Evolutionary conservation across 2,329 filamentous ascomycete genomes (phyloP).

Genomic region (Alternaria triticimaculans): DNA sequence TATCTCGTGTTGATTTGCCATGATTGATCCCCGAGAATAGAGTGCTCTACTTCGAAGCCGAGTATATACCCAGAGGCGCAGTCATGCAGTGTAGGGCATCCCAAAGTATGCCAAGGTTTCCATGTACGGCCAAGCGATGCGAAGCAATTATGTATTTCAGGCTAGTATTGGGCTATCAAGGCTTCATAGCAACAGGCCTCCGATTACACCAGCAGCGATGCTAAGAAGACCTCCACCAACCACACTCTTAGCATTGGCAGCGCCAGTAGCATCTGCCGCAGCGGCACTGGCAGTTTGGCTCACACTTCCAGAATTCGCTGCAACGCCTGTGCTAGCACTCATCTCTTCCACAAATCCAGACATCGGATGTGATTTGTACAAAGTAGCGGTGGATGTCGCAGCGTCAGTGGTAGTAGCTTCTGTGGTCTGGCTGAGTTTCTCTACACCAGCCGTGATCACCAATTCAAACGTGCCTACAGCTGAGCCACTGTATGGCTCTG

Average conservation of each 20-base stretch:
- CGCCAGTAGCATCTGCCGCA: constrained; percentile 5
- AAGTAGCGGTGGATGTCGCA: constrained; percentile 5
- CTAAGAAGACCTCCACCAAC: constrained; percentile 14
- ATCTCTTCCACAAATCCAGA: not conserved
- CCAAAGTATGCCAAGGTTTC: too few relatives aligned
- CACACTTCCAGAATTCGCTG: not conserved
- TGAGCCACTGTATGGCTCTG: constrained; percentile 20
- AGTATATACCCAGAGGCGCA: too few relatives aligned
- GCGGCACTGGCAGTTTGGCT: constrained; percentile 5
- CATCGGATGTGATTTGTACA: not conserved
- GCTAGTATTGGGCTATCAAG: not conserved
- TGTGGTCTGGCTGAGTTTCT: constrained; percentile 16
- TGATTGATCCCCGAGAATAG: too few relatives aligned
- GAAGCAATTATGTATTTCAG: too few relatives aligned
- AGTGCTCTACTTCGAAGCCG: too few relatives aligned
- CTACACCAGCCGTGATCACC: constrained; percentile 22
- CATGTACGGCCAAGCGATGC: too few relatives aligned
- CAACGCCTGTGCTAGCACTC: not conserved
- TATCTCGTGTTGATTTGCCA: too few relatives aligned
- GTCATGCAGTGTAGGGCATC: too few relatives aligned
- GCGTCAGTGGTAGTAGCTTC: constrained; percentile 5
- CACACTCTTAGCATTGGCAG: constrained; percentile 15
- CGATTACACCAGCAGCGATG: constrained; percentile 18
- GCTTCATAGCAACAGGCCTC: constrained; percentile 12
- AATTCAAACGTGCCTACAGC: constrained; percentile 5